Evolutionary conservation across 2,329 filamentous ascomycete genomes (phyloP).

Genomic region (Pseudovirgaria hyperparasitica): DNA sequence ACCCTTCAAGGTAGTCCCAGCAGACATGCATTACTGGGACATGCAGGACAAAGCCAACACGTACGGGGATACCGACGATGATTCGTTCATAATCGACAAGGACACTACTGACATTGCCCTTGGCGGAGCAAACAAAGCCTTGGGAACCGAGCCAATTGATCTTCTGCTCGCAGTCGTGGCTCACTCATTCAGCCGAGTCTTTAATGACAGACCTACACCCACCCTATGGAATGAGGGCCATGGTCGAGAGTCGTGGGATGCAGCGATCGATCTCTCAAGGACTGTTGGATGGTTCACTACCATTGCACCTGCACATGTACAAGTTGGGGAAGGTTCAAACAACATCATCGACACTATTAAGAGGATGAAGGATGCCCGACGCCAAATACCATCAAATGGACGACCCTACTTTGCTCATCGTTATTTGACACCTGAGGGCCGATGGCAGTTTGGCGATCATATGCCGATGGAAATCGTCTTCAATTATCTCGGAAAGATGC

Average conservation of each 20-base stretch:
- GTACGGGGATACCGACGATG: constrained; percentile 18
- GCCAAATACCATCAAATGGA: constrained; percentile 32
- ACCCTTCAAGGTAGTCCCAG: constrained; percentile 8
- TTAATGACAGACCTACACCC: constrained; percentile 38
- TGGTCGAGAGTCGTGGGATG: constrained; percentile 27
- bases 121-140: constrained; percentile 22
- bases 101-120: constrained; percentile 12
- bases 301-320: constrained; percentile 36
- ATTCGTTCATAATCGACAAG: constrained; percentile 13
- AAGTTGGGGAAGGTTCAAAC: constrained; percentile 31
- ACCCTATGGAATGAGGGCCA: constrained; percentile 33
- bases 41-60: constrained; percentile 15
- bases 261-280: constrained; percentile 39
- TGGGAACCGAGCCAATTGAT: constrained; percentile 41
- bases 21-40: constrained; percentile 17
- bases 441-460: constrained; percentile 20
- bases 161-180: constrained; percentile 42
- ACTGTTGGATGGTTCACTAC: constrained; percentile 51
- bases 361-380: constrained; percentile 41
- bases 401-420: constrained; percentile 35
- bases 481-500: constrained; percentile 39
- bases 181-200: constrained; percentile 43
- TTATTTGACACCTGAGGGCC: constrained; percentile 17
- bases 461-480: constrained; percentile 47
- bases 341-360: constrained; percentile 40